Base-by-base conservation (phyloP, 148 eudicot genomes). In the Chenopodium berlandieri region DNA sequence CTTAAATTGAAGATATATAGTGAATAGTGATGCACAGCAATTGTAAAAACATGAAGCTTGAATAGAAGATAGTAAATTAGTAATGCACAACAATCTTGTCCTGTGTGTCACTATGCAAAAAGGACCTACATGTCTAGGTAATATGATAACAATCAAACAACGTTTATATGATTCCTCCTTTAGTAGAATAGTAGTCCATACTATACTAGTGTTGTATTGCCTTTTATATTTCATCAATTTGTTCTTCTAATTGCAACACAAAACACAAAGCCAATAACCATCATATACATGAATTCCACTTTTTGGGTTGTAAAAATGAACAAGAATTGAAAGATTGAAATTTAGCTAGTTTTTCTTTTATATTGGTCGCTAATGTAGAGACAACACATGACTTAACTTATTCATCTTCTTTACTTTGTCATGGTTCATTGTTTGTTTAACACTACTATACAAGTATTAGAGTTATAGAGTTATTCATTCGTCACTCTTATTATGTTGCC, bases 351-450 rank as follows among this genome's bases (percentile, higher is more conserved):
- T 25, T 80, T 69, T 60, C n/a, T 56, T 71, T 71, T n/a, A 32
- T 6, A 58, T 71, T 8, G 70, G 82, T 80, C 58, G 76, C 82
- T 20, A 72, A 31, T 71, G 32, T 56, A 71, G 76, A 56, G 76
- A 72, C 82, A 80, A 9, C 70, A 56, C 76, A 71, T 71, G 76
- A 32, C 69, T 23, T 80, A 40, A 0, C 44, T 40, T 40, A 40
- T 52, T n/a, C 40, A 69, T 52, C 54, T 37, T 72, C 22, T 44
- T 23, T 71, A 58, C 25, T 32, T 70, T 71, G 79, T 27, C 10
- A 27, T 50, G 23, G 34, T 1, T 40, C 7, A 40, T 40, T 40
- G 27, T 37, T 63, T 40, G 30, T 34, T 5, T 14, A 9, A 44
- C 22, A 16, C 13, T 62, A 40, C 44, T 40, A 40, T 40, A 40